These are phyloP conservation scores for Fusarium falciforme DNA, from an alignment of 2,329 filamentous ascomycete genomes.

Conservation along the genomic window DNA sequence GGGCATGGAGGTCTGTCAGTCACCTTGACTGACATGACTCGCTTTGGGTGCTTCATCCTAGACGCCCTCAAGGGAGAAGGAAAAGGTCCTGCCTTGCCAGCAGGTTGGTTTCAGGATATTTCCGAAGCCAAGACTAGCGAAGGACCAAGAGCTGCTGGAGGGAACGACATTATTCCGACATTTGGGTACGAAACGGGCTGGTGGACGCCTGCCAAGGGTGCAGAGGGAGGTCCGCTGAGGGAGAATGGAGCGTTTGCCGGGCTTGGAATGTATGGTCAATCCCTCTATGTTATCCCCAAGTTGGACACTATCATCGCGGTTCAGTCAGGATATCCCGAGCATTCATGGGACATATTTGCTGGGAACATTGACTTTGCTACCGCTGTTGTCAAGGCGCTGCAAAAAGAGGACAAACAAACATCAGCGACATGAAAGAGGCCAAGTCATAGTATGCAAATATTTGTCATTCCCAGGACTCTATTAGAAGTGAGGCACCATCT, in stretches of 20 bases:
- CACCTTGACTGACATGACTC: slow-evolving; percentile 26
- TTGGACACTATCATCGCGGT: slow-evolving; percentile 17
- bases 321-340: slow-evolving; percentile 34
- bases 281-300: slow-evolving; percentile 22
- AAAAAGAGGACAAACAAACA: not conserved
- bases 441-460: not conserved
- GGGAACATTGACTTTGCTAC: slow-evolving; percentile 25
- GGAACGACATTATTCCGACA: slow-evolving; percentile 22
- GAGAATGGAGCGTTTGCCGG: slow-evolving; percentile 24
- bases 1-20: slow-evolving; percentile 26
- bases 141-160: slow-evolving; percentile 14
- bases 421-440: too few relatives aligned
- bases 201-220: slow-evolving; percentile 27
- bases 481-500: slow-evolving; percentile 13
- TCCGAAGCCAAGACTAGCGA: slow-evolving; percentile 21
- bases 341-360: slow-evolving; percentile 24
- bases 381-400: slow-evolving; percentile 14
- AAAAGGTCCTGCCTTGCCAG: slow-evolving; percentile 9
- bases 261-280: slow-evolving; percentile 32
- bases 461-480: not conserved
- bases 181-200: slow-evolving; percentile 33
- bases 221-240: slow-evolving; percentile 4
- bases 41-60: slow-evolving; percentile 28
- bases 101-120: slow-evolving; percentile 21
- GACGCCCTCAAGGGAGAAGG: slow-evolving; percentile 10